phyloP scores from a whole-genome alignment of 2,329 filamentous ascomycete species.

The Microthyrium microscopicum region DNA sequence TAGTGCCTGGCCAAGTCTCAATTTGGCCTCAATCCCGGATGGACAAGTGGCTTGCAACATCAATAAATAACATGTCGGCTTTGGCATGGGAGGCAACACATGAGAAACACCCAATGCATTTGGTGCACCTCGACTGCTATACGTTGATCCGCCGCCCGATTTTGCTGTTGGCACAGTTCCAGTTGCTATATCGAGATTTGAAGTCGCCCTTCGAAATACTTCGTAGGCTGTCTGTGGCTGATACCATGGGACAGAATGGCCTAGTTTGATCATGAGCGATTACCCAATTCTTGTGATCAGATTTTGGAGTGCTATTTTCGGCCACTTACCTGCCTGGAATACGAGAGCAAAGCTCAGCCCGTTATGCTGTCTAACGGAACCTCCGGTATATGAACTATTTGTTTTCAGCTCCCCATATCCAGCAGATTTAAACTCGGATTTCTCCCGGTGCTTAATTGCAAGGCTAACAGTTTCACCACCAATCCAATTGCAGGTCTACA shows the following conservation, averaged over 20 bases:
- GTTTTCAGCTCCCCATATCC: constrained; percentile 26
- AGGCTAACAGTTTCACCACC: constrained; percentile 37
- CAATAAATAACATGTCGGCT: constrained; percentile 27
- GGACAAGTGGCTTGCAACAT: constrained; percentile 23
- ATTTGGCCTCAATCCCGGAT: no score
- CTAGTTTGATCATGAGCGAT: not conserved
- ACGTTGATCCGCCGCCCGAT: not conserved
- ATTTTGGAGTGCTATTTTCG: not conserved
- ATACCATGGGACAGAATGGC: constrained; percentile 28
- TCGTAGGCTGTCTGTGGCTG: constrained; percentile 37
- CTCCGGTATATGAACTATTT: constrained; percentile 13
- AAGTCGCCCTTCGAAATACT: constrained; percentile 36
- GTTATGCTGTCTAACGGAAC: constrained; percentile 16
- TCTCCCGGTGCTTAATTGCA: constrained; percentile 28
- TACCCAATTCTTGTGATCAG: no score
- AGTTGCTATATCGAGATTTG: constrained; percentile 37
- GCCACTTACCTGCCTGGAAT: constrained; percentile 12
- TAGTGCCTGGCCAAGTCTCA: no score
- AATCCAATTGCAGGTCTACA: constrained; percentile 34
- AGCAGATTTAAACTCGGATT: constrained; percentile 28
- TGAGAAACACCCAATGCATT: constrained; percentile 1
- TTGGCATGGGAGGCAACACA: not conserved
- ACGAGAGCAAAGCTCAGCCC: constrained; percentile 15
- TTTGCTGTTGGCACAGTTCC: constrained; percentile 21
- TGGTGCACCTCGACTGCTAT: not conserved